Base-by-base conservation (phyloP, 441 rosid genomes). In the Lepidium campestre region DNA sequence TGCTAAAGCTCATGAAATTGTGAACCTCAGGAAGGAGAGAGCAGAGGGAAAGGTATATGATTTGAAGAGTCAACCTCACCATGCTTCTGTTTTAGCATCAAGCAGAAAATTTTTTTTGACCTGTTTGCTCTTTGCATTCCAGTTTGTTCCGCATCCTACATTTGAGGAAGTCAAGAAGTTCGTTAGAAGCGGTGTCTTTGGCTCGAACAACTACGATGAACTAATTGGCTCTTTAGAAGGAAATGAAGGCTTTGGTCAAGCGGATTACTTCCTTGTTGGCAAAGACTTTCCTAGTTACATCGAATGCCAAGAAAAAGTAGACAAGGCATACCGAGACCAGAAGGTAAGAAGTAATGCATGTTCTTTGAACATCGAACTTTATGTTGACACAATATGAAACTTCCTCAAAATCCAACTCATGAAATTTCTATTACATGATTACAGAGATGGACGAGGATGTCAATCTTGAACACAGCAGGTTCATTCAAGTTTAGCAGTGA, bases 401-500 rank as follows among this genome's bases (percentile, higher is more conserved):
- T 5, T 50, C 13, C 29, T 53, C 46, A 44, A 10, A 3, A 58
- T 59, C 20, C 3, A 36, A 45, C 64, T 29, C 11, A 31, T n/a
- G n/a, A 49, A 22, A 7, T 67, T 44, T 15, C 65, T 9, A 14
- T 41, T 12, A 15, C 44, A 39, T 75, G 63, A 34, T 72, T 56
- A 67, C 97, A 93, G 98, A 75, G 32, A 82, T 88, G 97, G 98
- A 87, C 89, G 29, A 81, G 80, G 62, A 93, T 93, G 97, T 88
- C 98, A 18, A 90, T 93, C 80, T 25, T 93, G 85, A 93, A 91
- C 60, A 83, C 97, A 5, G 97, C 96, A 5, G 89, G 96, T 40
- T 90, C 97, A 9, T 73, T 71, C 89, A 90, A 87, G 79, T 93
- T 93, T 84, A 90, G 98, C 78, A 93, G 98, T 62, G 98, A 93